Evolutionary conservation across 192 early-diverging fungal species (phyloP).

Genomic region (Linnemannia zychae): DNA sequence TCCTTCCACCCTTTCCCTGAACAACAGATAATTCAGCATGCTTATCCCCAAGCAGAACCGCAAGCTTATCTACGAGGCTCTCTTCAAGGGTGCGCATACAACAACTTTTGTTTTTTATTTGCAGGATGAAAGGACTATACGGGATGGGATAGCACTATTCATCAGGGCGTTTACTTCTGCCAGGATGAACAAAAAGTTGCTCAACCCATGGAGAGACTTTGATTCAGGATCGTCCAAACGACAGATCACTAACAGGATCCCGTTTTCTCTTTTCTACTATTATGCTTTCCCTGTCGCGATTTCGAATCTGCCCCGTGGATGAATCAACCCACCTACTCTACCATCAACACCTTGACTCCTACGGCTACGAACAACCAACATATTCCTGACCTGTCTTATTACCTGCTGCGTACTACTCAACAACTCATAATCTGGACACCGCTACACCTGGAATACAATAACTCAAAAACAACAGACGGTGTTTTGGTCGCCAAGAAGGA

Average conservation of each 20-base stretch:
- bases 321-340: neutral
- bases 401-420: neutral
- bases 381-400: neutral
- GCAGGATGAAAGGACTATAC: neutral
- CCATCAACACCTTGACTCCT: neutral
- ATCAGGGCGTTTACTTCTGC: neutral
- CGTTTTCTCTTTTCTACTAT: neutral
- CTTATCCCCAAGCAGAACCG: constrained; percentile 98
- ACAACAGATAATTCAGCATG: constrained; percentile 78
- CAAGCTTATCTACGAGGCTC: constrained; percentile 95
- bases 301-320: neutral
- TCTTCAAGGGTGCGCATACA: constrained; percentile 79
- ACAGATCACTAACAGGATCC: constrained; percentile 16
- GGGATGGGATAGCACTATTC: neutral
- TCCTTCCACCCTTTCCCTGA: neutral
- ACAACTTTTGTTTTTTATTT: neutral
- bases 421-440: neutral
- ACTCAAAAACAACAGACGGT: constrained; percentile 73
- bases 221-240: constrained; percentile 10
- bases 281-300: neutral
- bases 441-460: neutral
- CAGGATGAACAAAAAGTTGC: constrained; percentile 17
- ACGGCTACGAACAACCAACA: neutral
- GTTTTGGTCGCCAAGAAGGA: constrained; percentile 99
- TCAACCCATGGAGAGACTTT: constrained; percentile 23